Evolutionary conservation across 2,329 filamentous ascomycete genomes (phyloP).

Genomic region (Aspergillus jensenii): DNA sequence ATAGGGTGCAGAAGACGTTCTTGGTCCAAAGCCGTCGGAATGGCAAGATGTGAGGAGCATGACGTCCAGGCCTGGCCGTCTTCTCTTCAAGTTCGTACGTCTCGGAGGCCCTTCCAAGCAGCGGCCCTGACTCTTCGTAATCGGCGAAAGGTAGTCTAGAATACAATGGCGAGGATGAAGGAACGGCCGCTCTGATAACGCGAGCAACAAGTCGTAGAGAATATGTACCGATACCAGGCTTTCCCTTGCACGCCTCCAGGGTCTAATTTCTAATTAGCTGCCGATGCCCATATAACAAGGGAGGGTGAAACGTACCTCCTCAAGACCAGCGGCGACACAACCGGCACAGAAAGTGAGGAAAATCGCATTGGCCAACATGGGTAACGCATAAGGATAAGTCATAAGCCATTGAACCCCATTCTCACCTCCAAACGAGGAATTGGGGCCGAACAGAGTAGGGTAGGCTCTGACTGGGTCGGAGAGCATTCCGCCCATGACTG

Average conservation of each 20-base stretch:
- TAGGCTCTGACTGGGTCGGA: conserved; percentile 66
- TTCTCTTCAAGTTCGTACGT: conserved; percentile 41
- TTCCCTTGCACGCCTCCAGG: conserved; percentile 46
- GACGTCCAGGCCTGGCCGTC: conserved; percentile 31
- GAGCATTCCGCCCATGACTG: conserved; percentile 64
- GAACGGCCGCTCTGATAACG: conserved; percentile 23
- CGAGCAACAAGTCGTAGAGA: conserved; percentile 30
- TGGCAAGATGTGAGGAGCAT: conserved; percentile 44
- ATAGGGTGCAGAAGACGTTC: conserved; percentile 57
- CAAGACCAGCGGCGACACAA: conserved; percentile 61
- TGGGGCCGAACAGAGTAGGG: conserved; percentile 61
- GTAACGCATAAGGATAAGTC: conserved; percentile 66
- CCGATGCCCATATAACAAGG: not conserved
- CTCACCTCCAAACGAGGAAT: conserved; percentile 56
- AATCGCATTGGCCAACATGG: conserved; percentile 64
- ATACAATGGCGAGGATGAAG: conserved; percentile 33
- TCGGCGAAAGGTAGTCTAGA: conserved; percentile 35
- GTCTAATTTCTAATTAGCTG: conserved; percentile 42
- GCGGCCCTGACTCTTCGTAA: conserved; percentile 36
- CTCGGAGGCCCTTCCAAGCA: conserved; percentile 31
- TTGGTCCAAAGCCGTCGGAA: conserved; percentile 56
- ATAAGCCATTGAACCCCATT: conserved; percentile 62
- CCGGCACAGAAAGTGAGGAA: conserved; percentile 57
- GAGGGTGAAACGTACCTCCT: conserved; percentile 49
- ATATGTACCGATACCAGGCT: conserved; percentile 46